These are phyloP conservation scores for Spergularia azorica DNA, from an alignment of 179 eudicot species.

Conservation along the genomic window DNA sequence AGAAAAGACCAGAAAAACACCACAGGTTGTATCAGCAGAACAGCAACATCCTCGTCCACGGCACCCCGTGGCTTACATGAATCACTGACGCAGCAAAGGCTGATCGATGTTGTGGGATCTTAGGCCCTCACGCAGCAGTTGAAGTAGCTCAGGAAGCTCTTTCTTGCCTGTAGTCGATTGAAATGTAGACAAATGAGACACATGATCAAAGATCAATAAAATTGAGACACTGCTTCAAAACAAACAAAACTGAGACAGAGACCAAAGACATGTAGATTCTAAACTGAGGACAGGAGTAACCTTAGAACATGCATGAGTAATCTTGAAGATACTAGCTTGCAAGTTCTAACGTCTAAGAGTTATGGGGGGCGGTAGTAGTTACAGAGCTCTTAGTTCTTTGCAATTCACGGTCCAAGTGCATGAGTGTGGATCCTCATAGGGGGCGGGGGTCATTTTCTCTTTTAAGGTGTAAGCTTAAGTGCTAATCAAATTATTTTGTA, in stretches of 20 bases:
- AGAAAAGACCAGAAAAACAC: not conserved
- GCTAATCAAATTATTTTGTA: too few species aligned
- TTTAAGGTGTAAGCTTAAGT: too few species aligned
- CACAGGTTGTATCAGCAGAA: not conserved
- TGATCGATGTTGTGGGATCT: conserved; percentile 6
- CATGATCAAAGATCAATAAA: not conserved
- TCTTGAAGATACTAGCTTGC: too few species aligned
- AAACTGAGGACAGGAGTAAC: too few species aligned
- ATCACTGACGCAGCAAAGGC: not conserved
- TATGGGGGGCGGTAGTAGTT: too few species aligned
- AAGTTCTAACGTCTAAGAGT: too few species aligned
- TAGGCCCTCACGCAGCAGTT: conserved; percentile 64
- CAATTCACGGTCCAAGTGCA: not conserved
- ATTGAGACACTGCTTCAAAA: too few species aligned
- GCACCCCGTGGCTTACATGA: not conserved
- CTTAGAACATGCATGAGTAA: too few species aligned
- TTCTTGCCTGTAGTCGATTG: conserved; percentile 44
- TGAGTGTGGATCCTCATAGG: too few species aligned
- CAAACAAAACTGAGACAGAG: too few species aligned
- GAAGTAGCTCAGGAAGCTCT: conserved; percentile 66
- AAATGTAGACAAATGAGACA: not conserved
- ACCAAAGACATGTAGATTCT: too few species aligned
- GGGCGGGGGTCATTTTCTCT: too few species aligned
- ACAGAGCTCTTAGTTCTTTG: not conserved
- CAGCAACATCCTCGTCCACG: not conserved